Conservation (phyloP, 2,329 filamentous ascomycete genomes). For the Aspergillus jensenii region DNA sequence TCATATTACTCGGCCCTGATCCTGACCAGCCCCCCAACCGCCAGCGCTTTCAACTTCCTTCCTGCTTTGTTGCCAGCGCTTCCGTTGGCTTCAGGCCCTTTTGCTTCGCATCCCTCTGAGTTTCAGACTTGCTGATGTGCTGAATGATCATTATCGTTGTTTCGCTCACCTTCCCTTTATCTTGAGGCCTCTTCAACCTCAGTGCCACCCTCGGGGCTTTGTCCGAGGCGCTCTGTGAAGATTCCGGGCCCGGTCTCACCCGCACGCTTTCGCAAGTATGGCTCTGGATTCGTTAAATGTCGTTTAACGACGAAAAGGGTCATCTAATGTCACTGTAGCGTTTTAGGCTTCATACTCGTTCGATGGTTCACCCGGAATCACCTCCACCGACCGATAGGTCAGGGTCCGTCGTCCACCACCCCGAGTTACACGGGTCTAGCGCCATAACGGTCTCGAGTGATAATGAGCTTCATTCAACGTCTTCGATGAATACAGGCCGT, state of each 20-base stretch:
- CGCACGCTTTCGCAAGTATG: slow-evolving; percentile 6
- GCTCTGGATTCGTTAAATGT: slow-evolving; percentile 6
- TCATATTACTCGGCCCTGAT: background rate
- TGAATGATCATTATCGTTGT: background rate
- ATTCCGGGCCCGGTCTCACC: slow-evolving; percentile 14
- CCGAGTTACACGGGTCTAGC: slow-evolving; percentile 21
- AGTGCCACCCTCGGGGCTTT: slow-evolving; percentile 14
- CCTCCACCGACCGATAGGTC: slow-evolving; percentile 27
- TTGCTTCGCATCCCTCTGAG: background rate
- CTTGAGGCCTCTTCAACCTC: slow-evolving; percentile 8
- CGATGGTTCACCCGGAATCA: slow-evolving; percentile 24
- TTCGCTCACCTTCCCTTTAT: background rate
- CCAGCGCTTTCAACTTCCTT: background rate
- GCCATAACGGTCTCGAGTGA: slow-evolving; percentile 18
- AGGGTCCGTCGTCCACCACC: slow-evolving; percentile 15
- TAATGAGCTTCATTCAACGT: slow-evolving; percentile 17
- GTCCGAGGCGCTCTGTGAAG: slow-evolving; percentile 11
- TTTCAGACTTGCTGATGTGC: background rate
- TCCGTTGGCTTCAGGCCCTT: background rate
- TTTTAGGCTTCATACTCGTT: slow-evolving; percentile 13
- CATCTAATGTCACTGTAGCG: slow-evolving; percentile 4
- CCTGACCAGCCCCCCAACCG: slow-evolving; percentile 5
- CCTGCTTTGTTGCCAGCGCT: slow-evolving; percentile 1
- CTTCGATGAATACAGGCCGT: slow-evolving; percentile 15
- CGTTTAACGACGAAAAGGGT: slow-evolving; percentile 7